phyloP scores from a whole-genome alignment of 1,284 basidiomycete species.

The Ustilago hordei region DNA sequence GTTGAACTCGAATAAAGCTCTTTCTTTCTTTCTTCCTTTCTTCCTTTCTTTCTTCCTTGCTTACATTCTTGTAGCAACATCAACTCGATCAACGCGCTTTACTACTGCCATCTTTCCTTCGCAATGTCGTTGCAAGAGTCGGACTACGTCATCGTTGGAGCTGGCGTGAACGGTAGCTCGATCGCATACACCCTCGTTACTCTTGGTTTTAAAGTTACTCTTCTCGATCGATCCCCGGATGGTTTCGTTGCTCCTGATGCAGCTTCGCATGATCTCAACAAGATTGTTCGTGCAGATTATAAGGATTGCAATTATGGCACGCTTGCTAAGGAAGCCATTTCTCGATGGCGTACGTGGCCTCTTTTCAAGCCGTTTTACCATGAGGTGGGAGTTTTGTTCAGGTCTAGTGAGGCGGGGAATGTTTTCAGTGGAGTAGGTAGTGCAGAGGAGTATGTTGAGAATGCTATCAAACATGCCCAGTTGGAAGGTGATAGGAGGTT shows the following conservation, averaged over 20 bases:
- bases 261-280: constrained; percentile 86
- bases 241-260: constrained; percentile 76
- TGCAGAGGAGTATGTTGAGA: constrained; percentile 35
- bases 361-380: constrained; percentile 53
- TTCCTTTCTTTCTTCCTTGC: neutral
- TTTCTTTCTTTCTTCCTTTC: neutral
- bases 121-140: neutral
- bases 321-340: constrained; percentile 80
- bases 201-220: constrained; percentile 77
- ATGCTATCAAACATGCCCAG: constrained; percentile 42
- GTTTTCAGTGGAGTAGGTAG: constrained; percentile 10
- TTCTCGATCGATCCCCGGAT: constrained; percentile 72
- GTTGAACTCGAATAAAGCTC: too few relatives aligned
- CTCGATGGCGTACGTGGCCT: constrained; percentile 75
- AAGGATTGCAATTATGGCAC: constrained; percentile 73
- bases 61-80: neutral
- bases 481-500: constrained; percentile 11
- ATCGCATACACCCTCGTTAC: constrained; percentile 76
- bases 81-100: neutral
- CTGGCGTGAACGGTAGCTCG: constrained; percentile 86
- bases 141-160: constrained; percentile 76
- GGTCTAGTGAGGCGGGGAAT: constrained; percentile 21
- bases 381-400: constrained; percentile 62
- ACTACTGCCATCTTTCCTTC: neutral
- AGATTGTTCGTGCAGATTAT: constrained; percentile 74